Evolutionary conservation across 2,329 filamentous ascomycete species (phyloP), one percentile per base, ranked within the genome.

Genomic region (Chlorencoelia australis): DNA sequence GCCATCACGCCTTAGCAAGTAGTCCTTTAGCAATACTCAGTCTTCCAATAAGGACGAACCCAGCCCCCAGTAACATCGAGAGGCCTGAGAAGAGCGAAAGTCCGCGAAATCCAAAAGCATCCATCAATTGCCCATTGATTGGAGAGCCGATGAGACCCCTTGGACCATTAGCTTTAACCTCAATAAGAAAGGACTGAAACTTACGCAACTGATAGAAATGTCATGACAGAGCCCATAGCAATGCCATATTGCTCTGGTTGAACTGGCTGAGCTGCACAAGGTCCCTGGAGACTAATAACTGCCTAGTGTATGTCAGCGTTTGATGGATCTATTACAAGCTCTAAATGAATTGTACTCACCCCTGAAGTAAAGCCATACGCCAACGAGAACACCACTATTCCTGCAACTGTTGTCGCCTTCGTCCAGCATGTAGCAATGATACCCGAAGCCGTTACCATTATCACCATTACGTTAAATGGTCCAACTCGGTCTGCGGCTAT

Each of bases 1-100:
- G n/a, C n/a, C n/a, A n/a, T n/a, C n/a, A n/a, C n/a, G 27, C 43
- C 15, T 44, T 49, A 3, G 35, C 46, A 5, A 48, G 17, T n/a
- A 45, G 20, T 13, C 35, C 32, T 2, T 21, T 17, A 8, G 43
- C 38, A 7, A 47, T 18, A 13, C 33, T 41, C 6, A 52, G 19
- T 25, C 45, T 36, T 17, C 44, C 44, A 9, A 37, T 13, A 3
- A 45, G 27, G 14, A 49, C 13, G 10, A 47, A 20, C 13, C 43
- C 28, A 14, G 33, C 41, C 5, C 49, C 49, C 10, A 50, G 11
- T 5, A 52, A 15, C 36, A 51, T 44, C 2, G 40, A 24, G 9
- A 47, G 21, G n/a, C 47, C 45, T 4, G 47, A 46, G 22, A 51
- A 51, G 4, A 52, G 40, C 5, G 44, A 45, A 3, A 52, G 27